Conservation (phyloP, 2,329 filamentous ascomycete species). For the Madurella mycetomatis region DNA sequence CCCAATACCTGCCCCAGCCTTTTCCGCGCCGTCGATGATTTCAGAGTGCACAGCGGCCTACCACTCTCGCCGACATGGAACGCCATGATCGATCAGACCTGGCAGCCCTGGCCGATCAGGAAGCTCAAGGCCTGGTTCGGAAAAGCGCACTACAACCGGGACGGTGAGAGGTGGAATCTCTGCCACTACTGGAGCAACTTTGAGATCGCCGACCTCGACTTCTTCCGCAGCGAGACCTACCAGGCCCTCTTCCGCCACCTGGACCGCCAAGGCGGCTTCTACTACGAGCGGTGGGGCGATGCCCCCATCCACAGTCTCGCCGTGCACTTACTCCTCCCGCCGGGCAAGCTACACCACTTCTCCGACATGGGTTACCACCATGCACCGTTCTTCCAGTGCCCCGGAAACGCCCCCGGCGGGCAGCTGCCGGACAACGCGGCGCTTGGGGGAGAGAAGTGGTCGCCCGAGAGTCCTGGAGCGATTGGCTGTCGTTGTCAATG, state of each 20-base stretch:
- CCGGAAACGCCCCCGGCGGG: constrained; percentile 36
- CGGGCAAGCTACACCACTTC: constrained; percentile 40
- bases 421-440: constrained; percentile 32
- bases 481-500: constrained; percentile 41
- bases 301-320: constrained; percentile 43
- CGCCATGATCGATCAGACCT: constrained; percentile 36
- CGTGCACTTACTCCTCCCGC: constrained; percentile 39
- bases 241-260: constrained; percentile 39
- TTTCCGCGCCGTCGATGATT: constrained; percentile 39
- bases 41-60: constrained; percentile 34
- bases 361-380: constrained; percentile 42
- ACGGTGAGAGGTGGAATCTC: constrained; percentile 40
- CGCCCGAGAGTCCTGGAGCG: constrained; percentile 32
- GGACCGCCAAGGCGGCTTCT: constrained; percentile 41
- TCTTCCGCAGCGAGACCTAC: constrained; percentile 40
- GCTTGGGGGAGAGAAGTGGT: constrained; percentile 29
- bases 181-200: constrained; percentile 48
- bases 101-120: constrained; percentile 38
- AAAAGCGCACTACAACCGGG: constrained; percentile 31
- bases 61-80: constrained; percentile 36
- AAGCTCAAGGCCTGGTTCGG: constrained; percentile 32
- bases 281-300: constrained; percentile 43
- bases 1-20: constrained; percentile 39
- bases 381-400: constrained; percentile 32
- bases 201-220: constrained; percentile 44